phyloP scores from a whole-genome alignment of 2,329 filamentous ascomycete species.

The Phialocephala subalpina region DNA sequence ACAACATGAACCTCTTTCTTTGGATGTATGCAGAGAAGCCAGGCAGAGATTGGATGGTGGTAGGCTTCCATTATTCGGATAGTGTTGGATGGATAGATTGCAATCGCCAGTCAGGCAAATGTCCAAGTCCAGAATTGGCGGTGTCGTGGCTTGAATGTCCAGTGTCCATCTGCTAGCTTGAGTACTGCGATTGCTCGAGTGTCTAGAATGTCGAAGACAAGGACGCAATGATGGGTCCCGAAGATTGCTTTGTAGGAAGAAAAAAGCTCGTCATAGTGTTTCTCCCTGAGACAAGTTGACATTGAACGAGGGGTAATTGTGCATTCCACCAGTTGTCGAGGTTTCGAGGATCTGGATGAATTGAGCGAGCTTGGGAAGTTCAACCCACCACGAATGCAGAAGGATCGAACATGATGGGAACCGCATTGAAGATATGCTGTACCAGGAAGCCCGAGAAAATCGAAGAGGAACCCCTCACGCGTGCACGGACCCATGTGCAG shows the following conservation, averaged over 20 bases:
- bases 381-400: too few species aligned
- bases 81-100: neutral
- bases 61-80: neutral
- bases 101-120: neutral
- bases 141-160: neutral
- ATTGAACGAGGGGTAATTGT: too few species aligned
- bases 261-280: neutral
- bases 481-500: neutral
- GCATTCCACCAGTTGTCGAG: neutral
- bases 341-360: too few species aligned
- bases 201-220: neutral
- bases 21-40: too few species aligned
- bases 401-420: neutral
- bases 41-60: neutral
- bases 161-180: neutral
- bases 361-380: too few species aligned
- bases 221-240: neutral
- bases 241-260: neutral
- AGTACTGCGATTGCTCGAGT: too few species aligned
- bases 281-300: neutral
- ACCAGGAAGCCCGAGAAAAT: neutral
- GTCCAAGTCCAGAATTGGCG: neutral
- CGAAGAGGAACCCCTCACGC: neutral
- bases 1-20: neutral
- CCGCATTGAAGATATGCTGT: neutral